Evolutionary conservation across 805 yeast species (phyloP), one percentile per base, ranked within the genome.

Genomic region (Candida adriatica): DNA sequence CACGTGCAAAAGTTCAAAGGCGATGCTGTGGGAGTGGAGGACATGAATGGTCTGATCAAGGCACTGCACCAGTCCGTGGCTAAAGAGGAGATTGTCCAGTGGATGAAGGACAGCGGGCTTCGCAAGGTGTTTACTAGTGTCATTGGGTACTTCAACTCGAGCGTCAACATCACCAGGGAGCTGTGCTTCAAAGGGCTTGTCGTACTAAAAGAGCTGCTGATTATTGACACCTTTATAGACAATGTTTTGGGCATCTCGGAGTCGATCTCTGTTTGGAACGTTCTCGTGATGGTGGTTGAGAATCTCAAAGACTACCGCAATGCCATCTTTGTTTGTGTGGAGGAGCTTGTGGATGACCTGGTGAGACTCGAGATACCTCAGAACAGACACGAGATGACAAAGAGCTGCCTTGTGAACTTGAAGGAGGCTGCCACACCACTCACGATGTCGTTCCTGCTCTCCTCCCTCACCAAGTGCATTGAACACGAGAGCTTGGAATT

Each of bases 111-210:
- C 3, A 20, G 20, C 23, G 56, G 54, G 1, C 48, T 39, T 31
- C 29, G 21, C 16, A 21, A 29, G 8, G 13, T 51, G 0, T 19
- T 43, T 16, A 15, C 29, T 1, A 27, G 41, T 22, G 17, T 51
- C 8, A 18, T 44, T 11, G 25, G 32, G 14, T 51, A 46, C 29
- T 49, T 51, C 36, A 37, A 44, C 17, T 21, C 35, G 3, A 47
- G 53, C 26, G 18, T 31, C 10, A 44, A 45, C 19, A 44, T 51
- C 17, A 44, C 53, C 0, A 42, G 39, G 18, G 40, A 36, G 6
- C 17, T 47, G 2, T 49, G 55, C 18, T 47, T 43, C 34, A 51
- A 51, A 28, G 54, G 53, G 0, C 32, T 51, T 24, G 38, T 47
- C 9, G 35, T 48, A 1, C 25, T 51, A 24, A 49, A 46, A 29